Evolutionary conservation across 352 stramenopile species (phyloP).

Genomic region (Globisporangium camurandrum): DNA sequence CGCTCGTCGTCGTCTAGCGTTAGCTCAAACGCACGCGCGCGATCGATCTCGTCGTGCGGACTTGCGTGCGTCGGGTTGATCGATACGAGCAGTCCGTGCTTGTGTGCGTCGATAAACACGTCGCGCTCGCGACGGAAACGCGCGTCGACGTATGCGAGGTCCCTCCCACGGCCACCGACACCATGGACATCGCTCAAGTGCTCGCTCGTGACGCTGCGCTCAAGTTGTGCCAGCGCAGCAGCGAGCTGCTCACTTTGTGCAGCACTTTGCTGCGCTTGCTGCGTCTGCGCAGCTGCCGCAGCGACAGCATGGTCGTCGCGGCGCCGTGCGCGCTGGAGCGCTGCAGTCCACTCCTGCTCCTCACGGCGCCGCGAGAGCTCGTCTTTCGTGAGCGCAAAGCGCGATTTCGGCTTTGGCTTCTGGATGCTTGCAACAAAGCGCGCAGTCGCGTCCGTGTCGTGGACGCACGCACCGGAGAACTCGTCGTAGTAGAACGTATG

Average conservation of each 20-base stretch:
- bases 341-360: conserved; percentile 58
- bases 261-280: conserved; percentile 15
- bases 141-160: conserved; percentile 53
- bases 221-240: conserved; percentile 30
- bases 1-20: conserved; percentile 43
- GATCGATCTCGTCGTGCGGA: conserved; percentile 34
- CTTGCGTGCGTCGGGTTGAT: conserved; percentile 20
- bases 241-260: conserved; percentile 29
- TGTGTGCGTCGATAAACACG: conserved; percentile 35
- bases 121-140: conserved; percentile 46
- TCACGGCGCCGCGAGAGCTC: conserved; percentile 42
- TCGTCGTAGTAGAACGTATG: conserved; percentile 68
- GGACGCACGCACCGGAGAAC: conserved; percentile 49
- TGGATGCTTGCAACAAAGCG: conserved; percentile 31
- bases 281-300: conserved; percentile 4
- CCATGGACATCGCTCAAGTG: too few relatives aligned
- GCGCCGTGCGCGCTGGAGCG: conserved; percentile 35
- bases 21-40: conserved; percentile 22
- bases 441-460: conserved; percentile 36
- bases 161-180: conserved; percentile 22
- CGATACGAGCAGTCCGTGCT: conserved; percentile 34
- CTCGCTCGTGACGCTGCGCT: conserved; percentile 47
- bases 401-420: conserved; percentile 17
- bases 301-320: conserved; percentile 29
- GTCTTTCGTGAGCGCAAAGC: conserved; percentile 29